Evolutionary conservation across 2,329 filamentous ascomycete genomes (phyloP), one percentile per base, ranked within the genome.

Genomic region (Fusarium concolor): DNA sequence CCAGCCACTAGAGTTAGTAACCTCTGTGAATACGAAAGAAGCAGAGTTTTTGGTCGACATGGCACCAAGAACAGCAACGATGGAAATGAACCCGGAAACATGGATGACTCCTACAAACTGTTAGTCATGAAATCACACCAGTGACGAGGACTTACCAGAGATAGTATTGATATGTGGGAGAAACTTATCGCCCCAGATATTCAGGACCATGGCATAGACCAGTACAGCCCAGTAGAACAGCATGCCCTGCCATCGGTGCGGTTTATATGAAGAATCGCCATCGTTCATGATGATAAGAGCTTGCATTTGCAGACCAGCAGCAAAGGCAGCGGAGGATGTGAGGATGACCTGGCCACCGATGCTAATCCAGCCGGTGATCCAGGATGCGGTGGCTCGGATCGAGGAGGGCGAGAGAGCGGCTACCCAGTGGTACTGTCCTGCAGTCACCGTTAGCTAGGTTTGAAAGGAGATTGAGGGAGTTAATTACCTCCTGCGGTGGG

Each of bases 241-340:
- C 76, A 84, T 80, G 0, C 81, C 82, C 20, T 81, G 80, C 79
- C 80, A 84, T 24, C 80, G 65, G n/a, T 76, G 41, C 0, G 81
- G 80, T 0, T 75, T 44, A 52, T 85, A 85, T 1, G 69, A 71
- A 1, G 78, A 75, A 15, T 80, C 62, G 55, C 78, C 75, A 15
- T 80, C 62, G 55, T 82, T 84, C 4, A 85, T 50, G 4, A 79
- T 78, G 41, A 85, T 79, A 12, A 84, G 66, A 0, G 78, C 77
- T 55, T 84, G 82, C 1, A 79, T 70, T 52, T 84, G 80, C 0
- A 84, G 76, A 1, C 81, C 82, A 2, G 78, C 79, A 1, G 81
- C 79, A 46, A 84, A 84, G 0, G 82, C 82, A 18, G 82, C 82
- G 1, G 83, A 83, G 0, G 82, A 80, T n/a, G 81, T 81, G 4